A percentile compares a stretch with the other conserved stretches of the same genome.
These are phyloP conservation scores for Mitragyna speciosa DNA, from an alignment of 257 asterid genomes.

Conservation along the genomic window DNA sequence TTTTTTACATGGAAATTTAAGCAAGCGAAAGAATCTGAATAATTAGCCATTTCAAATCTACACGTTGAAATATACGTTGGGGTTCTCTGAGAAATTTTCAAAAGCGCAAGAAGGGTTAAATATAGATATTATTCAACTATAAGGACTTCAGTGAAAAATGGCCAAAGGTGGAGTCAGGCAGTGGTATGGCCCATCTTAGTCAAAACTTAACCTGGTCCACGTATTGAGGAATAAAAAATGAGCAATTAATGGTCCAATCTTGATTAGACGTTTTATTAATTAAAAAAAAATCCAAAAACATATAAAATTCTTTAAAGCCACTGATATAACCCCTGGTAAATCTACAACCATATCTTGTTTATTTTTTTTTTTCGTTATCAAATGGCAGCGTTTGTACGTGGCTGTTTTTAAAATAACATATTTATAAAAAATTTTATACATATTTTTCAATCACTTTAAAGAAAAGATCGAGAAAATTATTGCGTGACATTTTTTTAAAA, in stretches of 20 bases:
- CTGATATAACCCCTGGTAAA: no score
- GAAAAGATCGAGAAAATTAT: no score
- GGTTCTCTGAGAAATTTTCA: not conserved
- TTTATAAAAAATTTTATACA: no score
- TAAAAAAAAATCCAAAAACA: not conserved
- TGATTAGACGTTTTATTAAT: not conserved
- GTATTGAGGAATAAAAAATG: not conserved
- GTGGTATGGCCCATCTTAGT: not conserved
- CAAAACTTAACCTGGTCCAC: slow-evolving; percentile 5
- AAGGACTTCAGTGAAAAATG: not conserved
- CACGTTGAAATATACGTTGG: not conserved
- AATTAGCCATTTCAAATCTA: not conserved
- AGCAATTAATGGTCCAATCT: not conserved
- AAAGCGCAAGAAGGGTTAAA: not conserved
- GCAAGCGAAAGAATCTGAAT: not conserved
- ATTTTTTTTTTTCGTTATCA: no score
- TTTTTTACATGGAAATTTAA: not conserved
- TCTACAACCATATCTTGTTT: no score
- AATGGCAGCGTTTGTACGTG: no score
- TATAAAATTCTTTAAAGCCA: no score
- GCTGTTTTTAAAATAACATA: no score
- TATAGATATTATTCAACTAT: not conserved
- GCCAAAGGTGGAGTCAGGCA: not conserved
- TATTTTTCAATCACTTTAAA: no score
- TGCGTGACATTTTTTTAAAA: no score